These are phyloP conservation scores for Globisporangium viniferum DNA, from an alignment of 352 stramenopile genomes.

Conservation along the genomic window DNA sequence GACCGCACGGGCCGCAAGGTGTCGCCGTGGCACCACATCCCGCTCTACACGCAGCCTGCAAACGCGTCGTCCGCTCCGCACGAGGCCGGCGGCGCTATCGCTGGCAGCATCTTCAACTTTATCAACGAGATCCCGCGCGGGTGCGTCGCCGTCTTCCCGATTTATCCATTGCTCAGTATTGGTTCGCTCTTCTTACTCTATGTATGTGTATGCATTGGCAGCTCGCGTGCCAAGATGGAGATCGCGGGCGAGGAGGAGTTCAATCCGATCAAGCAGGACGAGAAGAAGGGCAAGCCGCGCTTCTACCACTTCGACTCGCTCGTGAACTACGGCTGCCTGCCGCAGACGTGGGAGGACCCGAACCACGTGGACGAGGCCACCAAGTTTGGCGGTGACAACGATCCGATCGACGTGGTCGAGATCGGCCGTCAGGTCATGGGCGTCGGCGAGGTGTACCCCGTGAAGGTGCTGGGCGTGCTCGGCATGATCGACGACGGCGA, in stretches of 20 bases:
- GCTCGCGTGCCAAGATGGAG: slow-evolving; percentile 91
- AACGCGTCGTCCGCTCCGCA: slow-evolving; percentile 29
- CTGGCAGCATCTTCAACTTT: slow-evolving; percentile 84
- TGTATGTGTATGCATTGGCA: slow-evolving; percentile 4
- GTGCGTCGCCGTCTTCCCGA: slow-evolving; percentile 7
- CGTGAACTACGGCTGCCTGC: slow-evolving; percentile 98
- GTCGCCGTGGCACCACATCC: slow-evolving; percentile 93
- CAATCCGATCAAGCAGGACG: slow-evolving; percentile 97
- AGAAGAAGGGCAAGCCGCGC: slow-evolving; percentile 96
- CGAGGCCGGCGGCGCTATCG: slow-evolving; percentile 15
- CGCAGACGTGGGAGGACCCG: slow-evolving; percentile 99
- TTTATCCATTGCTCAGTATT: neutral
- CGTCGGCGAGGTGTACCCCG: slow-evolving; percentile 92
- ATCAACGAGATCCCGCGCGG: slow-evolving; percentile 93
- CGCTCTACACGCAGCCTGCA: slow-evolving; percentile 57
- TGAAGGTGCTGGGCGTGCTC: slow-evolving; percentile 97
- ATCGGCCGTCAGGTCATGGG: slow-evolving; percentile 91
- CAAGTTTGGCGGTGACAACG: slow-evolving; percentile 93
- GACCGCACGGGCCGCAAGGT: slow-evolving; percentile 71
- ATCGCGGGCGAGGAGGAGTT: slow-evolving; percentile 87
- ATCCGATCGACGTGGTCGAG: slow-evolving; percentile 99
- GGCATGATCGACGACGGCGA: slow-evolving; percentile 99
- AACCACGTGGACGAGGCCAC: slow-evolving; percentile 93
- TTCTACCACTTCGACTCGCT: slow-evolving; percentile 85
- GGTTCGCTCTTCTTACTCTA: neutral